phyloP scores from a whole-genome alignment of 1,284 basidiomycete species.

The Cutaneotrichosporon sp. region DNA sequence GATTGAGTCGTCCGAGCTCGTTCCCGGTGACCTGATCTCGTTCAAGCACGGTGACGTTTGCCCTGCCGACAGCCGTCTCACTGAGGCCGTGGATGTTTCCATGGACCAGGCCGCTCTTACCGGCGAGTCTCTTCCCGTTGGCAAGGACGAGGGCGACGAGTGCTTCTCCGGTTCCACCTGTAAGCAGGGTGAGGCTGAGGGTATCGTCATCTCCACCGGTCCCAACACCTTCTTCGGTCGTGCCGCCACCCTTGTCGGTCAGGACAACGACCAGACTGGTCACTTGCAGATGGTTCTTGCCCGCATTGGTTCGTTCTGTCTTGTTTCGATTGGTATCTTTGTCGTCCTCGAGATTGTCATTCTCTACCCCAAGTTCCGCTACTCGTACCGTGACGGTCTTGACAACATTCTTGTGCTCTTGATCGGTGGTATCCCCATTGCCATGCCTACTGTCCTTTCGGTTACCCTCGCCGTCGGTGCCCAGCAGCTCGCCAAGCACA shows the following conservation, averaged over 20 bases:
- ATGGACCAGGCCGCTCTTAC: constrained; percentile 96
- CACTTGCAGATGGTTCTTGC: constrained; percentile 97
- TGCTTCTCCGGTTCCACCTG: constrained; percentile 97
- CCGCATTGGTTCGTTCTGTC: constrained; percentile 91
- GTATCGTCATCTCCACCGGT: constrained; percentile 93
- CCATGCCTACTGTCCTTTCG: constrained; percentile 94
- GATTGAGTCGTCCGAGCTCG: constrained; percentile 79
- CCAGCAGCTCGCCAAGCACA: constrained; percentile 95
- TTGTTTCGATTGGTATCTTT: constrained; percentile 88
- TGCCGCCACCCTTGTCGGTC: constrained; percentile 88
- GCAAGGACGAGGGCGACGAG: constrained; percentile 87
- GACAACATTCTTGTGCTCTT: constrained; percentile 94
- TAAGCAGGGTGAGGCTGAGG: constrained; percentile 95
- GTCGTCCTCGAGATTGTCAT: constrained; percentile 83
- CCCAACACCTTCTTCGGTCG: constrained; percentile 94
- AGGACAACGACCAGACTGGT: constrained; percentile 91
- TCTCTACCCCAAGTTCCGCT: constrained; percentile 80
- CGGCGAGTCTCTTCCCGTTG: constrained; percentile 86
- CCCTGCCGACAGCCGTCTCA: constrained; percentile 90
- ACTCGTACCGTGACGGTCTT: constrained; percentile 85
- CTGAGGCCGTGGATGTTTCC: constrained; percentile 89
- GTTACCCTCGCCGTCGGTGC: constrained; percentile 97
- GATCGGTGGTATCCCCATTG: constrained; percentile 98
- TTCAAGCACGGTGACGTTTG: constrained; percentile 99
- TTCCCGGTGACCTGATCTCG: constrained; percentile 87